Evolutionary conservation across 139 green algal species (phyloP).

Genomic region (Yamagishiella unicocca): DNA sequence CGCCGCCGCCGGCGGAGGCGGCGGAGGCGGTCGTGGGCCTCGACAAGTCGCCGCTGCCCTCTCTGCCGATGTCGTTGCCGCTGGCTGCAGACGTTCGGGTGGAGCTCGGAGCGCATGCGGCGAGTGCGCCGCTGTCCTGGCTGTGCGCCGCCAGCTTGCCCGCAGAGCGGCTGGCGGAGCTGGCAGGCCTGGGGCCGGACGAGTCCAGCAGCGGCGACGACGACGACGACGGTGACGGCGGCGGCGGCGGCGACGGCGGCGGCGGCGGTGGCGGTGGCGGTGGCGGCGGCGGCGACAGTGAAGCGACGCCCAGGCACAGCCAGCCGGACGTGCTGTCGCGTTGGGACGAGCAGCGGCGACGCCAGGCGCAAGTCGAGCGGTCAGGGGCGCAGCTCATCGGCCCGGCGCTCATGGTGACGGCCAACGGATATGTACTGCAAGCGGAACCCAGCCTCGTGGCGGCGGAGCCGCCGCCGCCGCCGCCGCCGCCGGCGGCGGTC

Average conservation of each 20-base stretch:
- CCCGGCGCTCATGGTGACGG: not conserved
- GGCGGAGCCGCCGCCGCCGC: not conserved
- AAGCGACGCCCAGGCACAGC: no score
- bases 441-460: no score
- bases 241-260: not conserved
- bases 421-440: constrained; percentile 14
- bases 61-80: no score
- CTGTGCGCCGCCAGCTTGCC: not conserved
- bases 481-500: not conserved
- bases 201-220: not conserved
- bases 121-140: not conserved
- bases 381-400: not conserved
- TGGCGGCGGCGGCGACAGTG: not conserved
- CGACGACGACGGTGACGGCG: not conserved
- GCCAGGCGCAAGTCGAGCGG: not conserved
- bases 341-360: constrained; percentile 15
- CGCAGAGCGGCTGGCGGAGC: not conserved
- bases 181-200: not conserved
- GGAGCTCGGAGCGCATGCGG: no score
- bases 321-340: not conserved
- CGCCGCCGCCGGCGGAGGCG: not conserved
- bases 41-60: not conserved
- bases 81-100: no score
- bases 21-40: not conserved
- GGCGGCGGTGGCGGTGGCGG: not conserved